Conservation (phyloP, 495 filamentous ascomycete genomes). For the Parathielavia hyrcaniae region DNA sequence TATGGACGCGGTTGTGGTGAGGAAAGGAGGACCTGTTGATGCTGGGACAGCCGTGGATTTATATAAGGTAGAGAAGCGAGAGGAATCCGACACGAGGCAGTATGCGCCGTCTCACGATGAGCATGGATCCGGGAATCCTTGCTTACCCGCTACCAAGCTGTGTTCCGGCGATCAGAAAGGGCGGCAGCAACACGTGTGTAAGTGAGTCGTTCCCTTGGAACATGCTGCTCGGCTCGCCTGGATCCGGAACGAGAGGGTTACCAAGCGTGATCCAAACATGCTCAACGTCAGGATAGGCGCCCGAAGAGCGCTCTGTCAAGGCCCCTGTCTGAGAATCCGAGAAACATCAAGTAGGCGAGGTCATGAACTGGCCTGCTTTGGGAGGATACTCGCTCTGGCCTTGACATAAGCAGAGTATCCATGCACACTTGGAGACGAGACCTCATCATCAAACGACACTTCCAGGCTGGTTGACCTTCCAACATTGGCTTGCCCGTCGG, state of each 20-base stretch:
- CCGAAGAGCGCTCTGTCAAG: not conserved
- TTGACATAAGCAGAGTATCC: no score
- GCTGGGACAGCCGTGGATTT: conserved; percentile 10
- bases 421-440: no score
- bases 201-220: conserved; percentile 23
- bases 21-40: conserved; percentile 14
- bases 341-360: no score
- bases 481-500: no score
- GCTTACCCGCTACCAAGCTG: conserved; percentile 18
- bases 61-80: conserved; percentile 22
- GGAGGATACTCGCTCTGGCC: no score
- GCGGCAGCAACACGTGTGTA: conserved; percentile 10
- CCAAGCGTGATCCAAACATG: conserved; percentile 19
- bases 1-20: conserved; percentile 32
- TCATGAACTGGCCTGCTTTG: no score
- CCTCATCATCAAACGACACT: no score
- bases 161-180: conserved; percentile 21
- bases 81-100: not conserved
- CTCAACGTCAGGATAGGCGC: conserved; percentile 6
- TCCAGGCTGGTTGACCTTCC: no score
- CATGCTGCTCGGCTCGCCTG: conserved; percentile 21
- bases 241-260: conserved; percentile 30
- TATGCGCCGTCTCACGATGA: conserved; percentile 26
- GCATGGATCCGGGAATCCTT: conserved; percentile 21
- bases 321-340: not conserved